These are phyloP conservation scores for Eurotiales sp. DNA, from an alignment of 2,329 filamentous ascomycete genomes.

Conservation along the genomic window DNA sequence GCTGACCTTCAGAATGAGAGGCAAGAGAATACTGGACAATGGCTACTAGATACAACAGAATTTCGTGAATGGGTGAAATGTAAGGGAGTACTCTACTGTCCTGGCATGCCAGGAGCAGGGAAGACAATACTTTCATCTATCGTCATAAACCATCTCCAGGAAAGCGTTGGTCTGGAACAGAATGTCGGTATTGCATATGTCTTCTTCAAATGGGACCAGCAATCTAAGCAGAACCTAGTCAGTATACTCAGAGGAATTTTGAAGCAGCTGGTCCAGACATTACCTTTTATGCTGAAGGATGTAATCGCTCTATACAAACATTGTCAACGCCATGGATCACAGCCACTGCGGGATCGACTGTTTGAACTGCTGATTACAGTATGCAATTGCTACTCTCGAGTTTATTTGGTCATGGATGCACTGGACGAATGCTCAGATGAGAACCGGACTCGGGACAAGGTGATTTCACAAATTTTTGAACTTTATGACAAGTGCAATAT, in stretches of 20 bases:
- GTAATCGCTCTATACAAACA: conserved; percentile 28
- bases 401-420: conserved; percentile 30
- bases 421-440: conserved; percentile 26
- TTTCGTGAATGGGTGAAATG: background rate
- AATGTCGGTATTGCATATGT: conserved; percentile 41
- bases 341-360: conserved; percentile 25
- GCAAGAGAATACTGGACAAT: background rate
- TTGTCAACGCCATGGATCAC: conserved; percentile 15
- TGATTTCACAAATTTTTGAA: conserved; percentile 22
- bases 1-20: background rate
- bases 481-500: conserved; percentile 18
- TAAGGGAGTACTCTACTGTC: conserved; percentile 25
- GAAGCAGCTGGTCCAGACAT: conserved; percentile 34
- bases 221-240: conserved; percentile 34
- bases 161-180: conserved; percentile 15
- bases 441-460: conserved; percentile 5
- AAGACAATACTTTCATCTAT: conserved; percentile 48
- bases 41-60: conserved; percentile 3
- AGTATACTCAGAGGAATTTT: conserved; percentile 34
- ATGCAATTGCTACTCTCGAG: conserved; percentile 15
- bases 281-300: conserved; percentile 20
- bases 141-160: conserved; percentile 39
- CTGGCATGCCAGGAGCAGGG: conserved; percentile 48
- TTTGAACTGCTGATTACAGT: conserved; percentile 18
- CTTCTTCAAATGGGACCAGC: conserved; percentile 42